phyloP scores from a whole-genome alignment of 495 filamentous ascomycete species.

The Penicillium cataractarum region DNA sequence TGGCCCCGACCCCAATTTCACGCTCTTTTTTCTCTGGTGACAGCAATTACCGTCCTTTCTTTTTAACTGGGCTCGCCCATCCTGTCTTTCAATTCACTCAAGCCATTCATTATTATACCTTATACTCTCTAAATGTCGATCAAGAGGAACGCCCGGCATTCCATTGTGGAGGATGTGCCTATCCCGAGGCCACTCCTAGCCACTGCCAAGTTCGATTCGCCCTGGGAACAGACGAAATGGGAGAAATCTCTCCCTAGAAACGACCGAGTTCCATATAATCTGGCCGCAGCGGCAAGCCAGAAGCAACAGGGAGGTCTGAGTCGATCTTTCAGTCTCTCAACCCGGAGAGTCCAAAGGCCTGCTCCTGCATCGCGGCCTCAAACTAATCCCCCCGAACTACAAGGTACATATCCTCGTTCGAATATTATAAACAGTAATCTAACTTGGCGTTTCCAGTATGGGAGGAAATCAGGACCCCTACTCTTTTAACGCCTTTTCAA shows the following conservation, averaged over 20 bases:
- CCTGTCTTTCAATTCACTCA: background rate
- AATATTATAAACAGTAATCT: background rate
- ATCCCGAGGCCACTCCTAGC: conserved; percentile 27
- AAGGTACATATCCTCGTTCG: conserved; percentile 10
- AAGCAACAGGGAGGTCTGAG: conserved; percentile 11
- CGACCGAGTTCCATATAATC: conserved; percentile 17
- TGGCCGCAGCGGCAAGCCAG: background rate
- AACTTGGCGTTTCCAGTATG: conserved; percentile 12
- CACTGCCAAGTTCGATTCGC: conserved; percentile 31
- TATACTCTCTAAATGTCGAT: conserved; percentile 19
- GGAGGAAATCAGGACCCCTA: conserved; percentile 11
- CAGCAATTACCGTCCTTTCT: conserved; percentile 8
- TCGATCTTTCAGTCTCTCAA: conserved; percentile 25
- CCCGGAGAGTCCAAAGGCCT: conserved; percentile 18
- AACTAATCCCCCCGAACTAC: conserved; percentile 24
- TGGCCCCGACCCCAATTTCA: background rate
- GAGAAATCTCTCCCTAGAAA: conserved; percentile 29
- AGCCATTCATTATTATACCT: conserved; percentile 1
- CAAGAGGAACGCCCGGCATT: conserved; percentile 10
- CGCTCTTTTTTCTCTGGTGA: conserved; percentile 7
- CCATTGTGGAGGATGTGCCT: conserved; percentile 28
- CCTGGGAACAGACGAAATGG: conserved; percentile 28
- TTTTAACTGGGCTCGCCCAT: background rate
- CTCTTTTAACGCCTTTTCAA: conserved; percentile 4
- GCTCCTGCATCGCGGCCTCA: conserved; percentile 16